Base-by-base conservation (phyloP, 2,329 filamentous ascomycete genomes). In the Amauroascus verrucosus region DNA sequence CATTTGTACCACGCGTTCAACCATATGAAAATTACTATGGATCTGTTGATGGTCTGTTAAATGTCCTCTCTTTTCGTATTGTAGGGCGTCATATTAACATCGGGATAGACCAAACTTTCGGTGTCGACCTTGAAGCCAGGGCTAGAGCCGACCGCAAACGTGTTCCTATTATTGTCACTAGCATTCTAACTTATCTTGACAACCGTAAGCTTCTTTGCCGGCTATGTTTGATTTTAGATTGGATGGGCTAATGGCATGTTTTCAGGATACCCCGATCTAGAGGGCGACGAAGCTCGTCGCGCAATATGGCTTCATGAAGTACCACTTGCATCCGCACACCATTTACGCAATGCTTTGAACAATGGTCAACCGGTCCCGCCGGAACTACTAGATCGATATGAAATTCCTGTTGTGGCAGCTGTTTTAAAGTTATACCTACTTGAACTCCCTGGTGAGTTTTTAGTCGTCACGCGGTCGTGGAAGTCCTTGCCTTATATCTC, bases 21-120 rank as follows among this genome's bases (percentile, higher is more conserved):
- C 85, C 88, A 2, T 98, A 98, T 70, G 93, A 98, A 72, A 98
- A 97, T 69, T 98, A 98, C 73, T 98, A 98, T 75, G 96, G 96
- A 70, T 89, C 87, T 60, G 89, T 96, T 22, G 93, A 96, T 67
- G 77, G 77, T 79, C 66, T 57, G 68, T 28, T 22, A 20, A 30
- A 14, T 13, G 24, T n/a, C 48, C 46, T 22, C 18, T 2, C 18
- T n/a, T 11, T 14, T 7, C 22, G 24, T n/a, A 30, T 24, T 13
- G 26, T 9, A 9, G 9, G 26, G 11, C 37, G 8, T 50, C 32
- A 52, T 45, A 20, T n/a, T 51, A 5, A 16, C 46, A 37, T 16
- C 44, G 48, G 8, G 38, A 20, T 53, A 79, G 90, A 96, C 66
- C 90, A 97, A 77, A 95, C 88, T 0, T 98, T 97, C 66, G 93